Conservation (phyloP, 2,329 filamentous ascomycete genomes). For the Arachnomyces sp. region DNA sequence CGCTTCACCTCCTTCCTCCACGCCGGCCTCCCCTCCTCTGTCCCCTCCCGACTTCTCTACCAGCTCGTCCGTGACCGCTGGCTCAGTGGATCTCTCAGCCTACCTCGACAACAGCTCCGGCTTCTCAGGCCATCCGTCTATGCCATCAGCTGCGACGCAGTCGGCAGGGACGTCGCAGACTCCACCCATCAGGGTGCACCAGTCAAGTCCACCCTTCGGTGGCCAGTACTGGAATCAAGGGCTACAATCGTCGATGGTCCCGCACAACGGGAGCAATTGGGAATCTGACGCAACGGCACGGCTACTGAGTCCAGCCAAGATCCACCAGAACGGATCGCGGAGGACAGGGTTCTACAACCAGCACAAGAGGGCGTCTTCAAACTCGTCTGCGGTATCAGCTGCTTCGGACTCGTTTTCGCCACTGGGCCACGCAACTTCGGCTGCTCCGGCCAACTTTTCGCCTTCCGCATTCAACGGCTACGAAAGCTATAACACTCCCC, state of each 20-base stretch:
- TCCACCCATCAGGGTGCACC: conserved; percentile 20
- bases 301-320: conserved; percentile 8
- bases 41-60: conserved; percentile 23
- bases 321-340: conserved; percentile 22
- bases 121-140: conserved; percentile 30
- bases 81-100: conserved; percentile 18
- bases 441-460: conserved; percentile 35
- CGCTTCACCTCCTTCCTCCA: conserved; percentile 30
- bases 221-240: conserved; percentile 10
- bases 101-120: conserved; percentile 25
- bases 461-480: conserved; percentile 30
- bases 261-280: conserved; percentile 16
- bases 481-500: conserved; percentile 24
- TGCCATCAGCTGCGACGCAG: conserved; percentile 18
- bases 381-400: conserved; percentile 32
- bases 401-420: conserved; percentile 38
- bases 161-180: conserved; percentile 23
- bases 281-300: conserved; percentile 3
- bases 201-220: conserved; percentile 19
- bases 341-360: conserved; percentile 14
- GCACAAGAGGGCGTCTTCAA: conserved; percentile 35
- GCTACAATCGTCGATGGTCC: conserved; percentile 27
- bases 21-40: conserved; percentile 22
- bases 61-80: conserved; percentile 18
- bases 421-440: conserved; percentile 22